These are phyloP conservation scores for Triticum aestivum DNA, from an alignment of 176 grass and related monocot species.

Conservation along the genomic window IWGSC_CS_RefSeq_v2.1 NC_057804.1:589122487-589122986, in stretches of 20 bases:
- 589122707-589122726: too few relatives aligned
- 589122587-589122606: background rate
- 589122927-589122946: background rate
- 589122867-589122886: slow-evolving; percentile 37
- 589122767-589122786: slow-evolving; percentile 5
- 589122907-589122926: background rate
- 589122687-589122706: slow-evolving; percentile 23
- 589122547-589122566: background rate
- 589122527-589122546: background rate
- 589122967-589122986: background rate
- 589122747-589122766: slow-evolving; percentile 2
- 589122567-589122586: slow-evolving; percentile 12
- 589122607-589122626: slow-evolving; percentile 15
- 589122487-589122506: background rate
- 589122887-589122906: slow-evolving; percentile 19
- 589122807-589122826: background rate
- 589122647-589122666: background rate
- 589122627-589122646: slow-evolving; percentile 1
- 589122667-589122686: background rate
- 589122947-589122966: background rate
- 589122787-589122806: background rate
- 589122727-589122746: background rate
- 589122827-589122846: slow-evolving; percentile 8
- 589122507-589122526: background rate
- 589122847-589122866: slow-evolving; percentile 5